Base-by-base conservation (phyloP, 257 asterid genomes). In the Nicotiana tomentosiformis region DNA sequence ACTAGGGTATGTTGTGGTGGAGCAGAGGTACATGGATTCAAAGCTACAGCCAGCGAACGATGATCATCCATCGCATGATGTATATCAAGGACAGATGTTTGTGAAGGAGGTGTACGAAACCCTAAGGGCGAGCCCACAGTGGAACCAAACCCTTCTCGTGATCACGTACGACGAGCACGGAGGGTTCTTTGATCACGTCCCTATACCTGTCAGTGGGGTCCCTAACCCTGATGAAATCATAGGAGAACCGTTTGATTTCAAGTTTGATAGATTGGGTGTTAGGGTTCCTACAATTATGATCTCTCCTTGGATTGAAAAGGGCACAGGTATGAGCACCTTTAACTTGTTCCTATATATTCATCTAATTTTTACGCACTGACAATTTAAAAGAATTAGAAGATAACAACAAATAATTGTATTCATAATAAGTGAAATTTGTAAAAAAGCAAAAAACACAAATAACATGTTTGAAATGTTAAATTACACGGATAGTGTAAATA, bases 101-200 rank as follows among this genome's bases (percentile, higher is more conserved):
- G 95, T 96, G 60, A 96, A 94, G 93, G 99, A 94, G 87, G 98
- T 96, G 85, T 96, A 96, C 87, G 98, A 96, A 92, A 86, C 91
- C 0, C 85, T 94, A 65, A 87, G 99, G 87, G 82, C 86, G 6
- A 88, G 97, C 83, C 99, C 97, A 53, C 96, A 93, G 85, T 96
- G 99, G 98, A 96, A 94, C 66, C 85, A 89, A 18, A 94, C 95
- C 7, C 84, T 91, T 33, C 57, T 95, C 1, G 33, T 95, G 18
- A 93, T 95, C 82, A 95, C 98, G 3, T 95, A 95, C 23, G 98
- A 95, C 51, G 98, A 95, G 91, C 99, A 95, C n/a, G 99, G 98
- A 0, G 99, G 99, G 1, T 95, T 85, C 82, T 95, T 76, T 5
- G 98, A 94, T 77, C 99, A 95, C 12, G 99, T 93, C 39, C 66